phyloP scores from a whole-genome alignment of 2,329 filamentous ascomycete genomes.

The Aspergillaceae sp. region DNA sequence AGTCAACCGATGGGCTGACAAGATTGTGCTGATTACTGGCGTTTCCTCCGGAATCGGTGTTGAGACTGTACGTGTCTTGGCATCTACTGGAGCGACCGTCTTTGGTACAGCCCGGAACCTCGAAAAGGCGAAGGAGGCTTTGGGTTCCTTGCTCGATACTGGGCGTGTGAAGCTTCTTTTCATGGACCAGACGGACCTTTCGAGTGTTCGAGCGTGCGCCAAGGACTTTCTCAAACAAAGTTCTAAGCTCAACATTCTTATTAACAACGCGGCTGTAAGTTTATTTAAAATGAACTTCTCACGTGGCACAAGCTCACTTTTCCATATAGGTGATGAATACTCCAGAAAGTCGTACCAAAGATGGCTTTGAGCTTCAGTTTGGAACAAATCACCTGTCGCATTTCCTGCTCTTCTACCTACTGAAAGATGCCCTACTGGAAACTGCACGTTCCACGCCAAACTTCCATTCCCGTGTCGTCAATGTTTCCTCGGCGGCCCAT shows the following conservation, averaged over 20 bases:
- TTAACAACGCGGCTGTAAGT: conserved; percentile 35
- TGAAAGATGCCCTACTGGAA: conserved; percentile 26
- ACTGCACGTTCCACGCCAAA: conserved; percentile 16
- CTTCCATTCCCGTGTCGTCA: conserved; percentile 42
- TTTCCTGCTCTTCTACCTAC: conserved; percentile 46
- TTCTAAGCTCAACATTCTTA: conserved; percentile 18
- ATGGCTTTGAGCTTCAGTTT: conserved; percentile 42
- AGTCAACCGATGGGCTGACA: conserved; percentile 9
- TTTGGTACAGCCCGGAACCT: conserved; percentile 30
- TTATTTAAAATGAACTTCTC: no score
- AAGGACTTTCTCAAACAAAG: conserved; percentile 2
- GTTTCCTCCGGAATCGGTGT: conserved; percentile 34
- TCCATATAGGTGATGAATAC: conserved; percentile 26
- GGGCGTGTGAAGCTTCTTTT: conserved; percentile 1
- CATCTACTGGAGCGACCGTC: conserved; percentile 24
- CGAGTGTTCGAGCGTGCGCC: conserved; percentile 8
- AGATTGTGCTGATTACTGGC: conserved; percentile 9
- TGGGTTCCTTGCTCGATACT: conserved; percentile 8
- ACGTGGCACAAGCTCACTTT: no score
- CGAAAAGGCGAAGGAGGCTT: conserved; percentile 22
- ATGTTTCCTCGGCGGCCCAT: conserved; percentile 39
- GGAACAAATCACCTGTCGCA: conserved; percentile 46
- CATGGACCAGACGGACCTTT: conserved; percentile 6
- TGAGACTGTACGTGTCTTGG: conserved; percentile 38
- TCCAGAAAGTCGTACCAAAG: conserved; percentile 28